A percentile compares a stretch with the other conserved stretches of the same genome.
Evolutionary conservation across 371 early-diverging fungal species (phyloP).

Genomic region (Lichtheimia ornata): DNA sequence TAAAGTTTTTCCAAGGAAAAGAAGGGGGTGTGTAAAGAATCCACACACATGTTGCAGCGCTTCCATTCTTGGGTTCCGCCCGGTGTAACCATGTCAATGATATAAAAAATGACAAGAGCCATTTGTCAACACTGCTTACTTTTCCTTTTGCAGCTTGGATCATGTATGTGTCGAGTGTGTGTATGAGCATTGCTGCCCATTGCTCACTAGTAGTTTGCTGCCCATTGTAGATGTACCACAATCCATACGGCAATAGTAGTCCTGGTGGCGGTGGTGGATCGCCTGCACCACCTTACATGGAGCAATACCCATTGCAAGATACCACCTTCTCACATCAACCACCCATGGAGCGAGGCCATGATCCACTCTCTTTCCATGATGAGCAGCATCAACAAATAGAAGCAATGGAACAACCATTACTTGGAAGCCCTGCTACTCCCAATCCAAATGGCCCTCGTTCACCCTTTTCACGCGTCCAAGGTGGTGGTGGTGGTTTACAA

Average conservation of each 20-base stretch:
- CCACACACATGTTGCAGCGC: too few species aligned
- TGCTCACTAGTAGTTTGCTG: neutral
- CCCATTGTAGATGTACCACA: neutral
- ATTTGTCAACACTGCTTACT: constrained; percentile 7
- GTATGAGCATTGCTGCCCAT: neutral
- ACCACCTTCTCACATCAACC: constrained; percentile 19
- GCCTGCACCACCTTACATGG: constrained; percentile 20
- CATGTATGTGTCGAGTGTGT: neutral
- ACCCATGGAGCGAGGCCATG: constrained; percentile 18
- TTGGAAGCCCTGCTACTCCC: constrained; percentile 16
- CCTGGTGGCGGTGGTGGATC: constrained; percentile 1
- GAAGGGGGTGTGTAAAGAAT: too few species aligned
- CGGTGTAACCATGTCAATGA: constrained; percentile 17
- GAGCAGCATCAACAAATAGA: constrained; percentile 8
- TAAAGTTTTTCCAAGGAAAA: too few species aligned
- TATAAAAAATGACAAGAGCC: constrained; percentile 14
- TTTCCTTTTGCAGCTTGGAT: constrained; percentile 25
- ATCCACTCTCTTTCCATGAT: constrained; percentile 13
- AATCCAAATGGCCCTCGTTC: constrained; percentile 5
- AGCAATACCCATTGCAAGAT: constrained; percentile 24
- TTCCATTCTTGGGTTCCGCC: constrained; percentile 6
- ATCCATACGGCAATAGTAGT: neutral
- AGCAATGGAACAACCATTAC: constrained; percentile 20
- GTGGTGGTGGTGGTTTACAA: constrained; percentile 21
- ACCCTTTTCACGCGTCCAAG: constrained; percentile 16